Base-by-base conservation (phyloP, 1,284 basidiomycete species). In the Microbotryum scabiosae region DNA sequence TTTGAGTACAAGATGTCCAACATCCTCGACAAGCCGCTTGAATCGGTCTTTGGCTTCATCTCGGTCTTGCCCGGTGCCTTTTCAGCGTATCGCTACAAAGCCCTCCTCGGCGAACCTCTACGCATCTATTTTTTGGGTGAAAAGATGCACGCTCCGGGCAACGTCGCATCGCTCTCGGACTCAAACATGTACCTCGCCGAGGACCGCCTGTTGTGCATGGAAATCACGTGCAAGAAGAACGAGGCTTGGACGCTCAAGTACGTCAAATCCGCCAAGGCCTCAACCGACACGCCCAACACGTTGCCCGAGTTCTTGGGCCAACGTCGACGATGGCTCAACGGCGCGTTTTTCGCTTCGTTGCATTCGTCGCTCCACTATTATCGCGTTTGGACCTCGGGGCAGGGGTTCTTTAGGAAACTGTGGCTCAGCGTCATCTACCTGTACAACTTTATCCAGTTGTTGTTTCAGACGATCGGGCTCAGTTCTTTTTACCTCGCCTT, bases 41-140 rank as follows among this genome's bases (percentile, higher is more conserved):
- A 93, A 79, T 62, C 49, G 16, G 61, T 64, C 6, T 63, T 68
- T 47, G 90, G 90, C 30, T 89, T 91, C 76, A 93, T 94, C 72
- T 87, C 86, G 63, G 90, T 96, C 54, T 78, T 79, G 23, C 79
- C 75, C n/a, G 90, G 90, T 73, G 90, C 90, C 9, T 94, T 94
- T 79, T 90, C 87, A 67, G 90, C 90, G 14, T 94, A 93, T 76
- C 82, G 89, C 47, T 93, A 91, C 79, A 85, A 82, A 66, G 90
- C 90, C 2, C 81, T 94, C 23, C 79, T 80, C 65, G 56, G 56
- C 5, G 45, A 32, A 12, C 90, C 90, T 0, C 82, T 93, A n/a
- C 85, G 85, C 1, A 86, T 85, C 0, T 94, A 93, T 78, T 93
- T 93, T 79, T 88, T 84, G 75, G 90, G 91, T 45, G 90, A 94